Conservation (phyloP, 1,139 yeast genomes). For the Arxiozyma telluris region DNA sequence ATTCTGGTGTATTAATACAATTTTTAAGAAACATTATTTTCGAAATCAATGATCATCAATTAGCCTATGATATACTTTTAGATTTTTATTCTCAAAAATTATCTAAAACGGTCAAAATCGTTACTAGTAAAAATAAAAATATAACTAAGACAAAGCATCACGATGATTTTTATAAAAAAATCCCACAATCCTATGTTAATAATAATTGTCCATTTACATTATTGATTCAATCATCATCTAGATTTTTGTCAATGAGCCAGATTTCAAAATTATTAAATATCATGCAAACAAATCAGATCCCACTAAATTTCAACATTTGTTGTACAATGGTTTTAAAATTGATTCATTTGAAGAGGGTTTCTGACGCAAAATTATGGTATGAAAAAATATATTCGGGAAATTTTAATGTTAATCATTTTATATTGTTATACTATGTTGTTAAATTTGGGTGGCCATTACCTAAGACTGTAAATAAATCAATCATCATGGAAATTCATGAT, state of each 20-base stretch:
- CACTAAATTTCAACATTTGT: constrained; percentile 23
- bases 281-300: constrained; percentile 18
- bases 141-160: constrained; percentile 1
- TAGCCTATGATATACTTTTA: constrained; percentile 19
- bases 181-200: constrained; percentile 2
- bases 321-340: constrained; percentile 20
- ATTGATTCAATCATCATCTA: constrained; percentile 17
- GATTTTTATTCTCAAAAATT: constrained; percentile 17
- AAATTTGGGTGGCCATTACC: constrained; percentile 1
- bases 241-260: constrained; percentile 14
- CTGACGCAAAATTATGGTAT: constrained; percentile 27
- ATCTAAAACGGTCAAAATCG: constrained; percentile 7
- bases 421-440: constrained; percentile 5
- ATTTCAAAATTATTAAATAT: constrained; percentile 13
- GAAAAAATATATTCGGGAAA: constrained; percentile 16
- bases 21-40: constrained; percentile 16
- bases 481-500: not conserved
- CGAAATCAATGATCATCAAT: constrained; percentile 14
- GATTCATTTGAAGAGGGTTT: constrained; percentile 11
- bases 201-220: constrained; percentile 22
- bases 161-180: not conserved
- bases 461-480: not conserved
- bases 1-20: constrained; percentile 19
- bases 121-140: not conserved
- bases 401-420: constrained; percentile 17